Conservation (phyloP, 2,329 filamentous ascomycete genomes). For the Penicillium paneum region DNA sequence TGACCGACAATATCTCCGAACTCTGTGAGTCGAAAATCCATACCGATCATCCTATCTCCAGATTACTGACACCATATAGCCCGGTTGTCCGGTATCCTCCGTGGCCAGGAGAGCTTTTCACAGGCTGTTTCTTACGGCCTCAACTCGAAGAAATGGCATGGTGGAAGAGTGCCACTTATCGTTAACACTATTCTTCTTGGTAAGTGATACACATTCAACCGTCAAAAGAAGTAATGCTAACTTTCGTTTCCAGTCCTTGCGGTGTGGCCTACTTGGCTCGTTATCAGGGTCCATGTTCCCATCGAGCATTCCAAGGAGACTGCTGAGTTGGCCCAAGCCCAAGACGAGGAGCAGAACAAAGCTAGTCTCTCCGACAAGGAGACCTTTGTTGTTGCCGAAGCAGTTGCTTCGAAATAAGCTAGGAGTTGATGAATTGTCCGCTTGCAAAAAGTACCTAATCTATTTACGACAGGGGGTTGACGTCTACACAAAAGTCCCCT, state of each 20-base stretch:
- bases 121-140: slow-evolving; percentile 46
- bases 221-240: neutral
- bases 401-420: neutral
- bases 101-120: slow-evolving; percentile 47
- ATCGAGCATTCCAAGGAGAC: slow-evolving; percentile 17
- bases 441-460: neutral
- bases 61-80: slow-evolving; percentile 16
- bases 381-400: neutral
- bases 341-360: slow-evolving; percentile 16
- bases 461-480: neutral
- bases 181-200: slow-evolving; percentile 40
- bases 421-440: neutral
- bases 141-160: slow-evolving; percentile 45
- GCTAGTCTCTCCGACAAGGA: neutral
- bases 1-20: slow-evolving; percentile 57
- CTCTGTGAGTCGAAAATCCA: slow-evolving; percentile 17
- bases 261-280: slow-evolving; percentile 29
- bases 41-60: neutral
- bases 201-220: slow-evolving; percentile 11
- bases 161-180: slow-evolving; percentile 41
- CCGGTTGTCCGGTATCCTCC: slow-evolving; percentile 43
- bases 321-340: neutral
- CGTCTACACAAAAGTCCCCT: neutral
- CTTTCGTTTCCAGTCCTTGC: slow-evolving; percentile 17
- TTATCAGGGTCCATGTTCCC: slow-evolving; percentile 21